These are phyloP conservation scores for Acer campestre DNA, from an alignment of 345 rosid genomes.

Conservation along the genomic window DNA sequence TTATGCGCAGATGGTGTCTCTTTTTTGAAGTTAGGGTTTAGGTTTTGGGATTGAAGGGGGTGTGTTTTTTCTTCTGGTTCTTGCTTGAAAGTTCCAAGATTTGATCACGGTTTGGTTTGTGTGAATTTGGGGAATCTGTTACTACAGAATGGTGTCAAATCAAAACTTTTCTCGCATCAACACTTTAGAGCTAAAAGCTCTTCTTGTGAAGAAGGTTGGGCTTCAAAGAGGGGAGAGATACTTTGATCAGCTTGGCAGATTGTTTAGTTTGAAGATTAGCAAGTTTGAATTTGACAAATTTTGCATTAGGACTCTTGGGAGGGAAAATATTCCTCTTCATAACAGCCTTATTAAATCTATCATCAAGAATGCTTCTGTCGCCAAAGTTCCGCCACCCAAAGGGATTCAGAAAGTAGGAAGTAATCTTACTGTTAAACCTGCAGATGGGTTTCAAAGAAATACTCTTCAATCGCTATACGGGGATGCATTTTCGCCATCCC, in stretches of 20 bases:
- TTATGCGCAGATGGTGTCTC: constrained; percentile 18
- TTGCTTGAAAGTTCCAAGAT: constrained; percentile 23
- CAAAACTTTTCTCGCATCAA: constrained; percentile 37
- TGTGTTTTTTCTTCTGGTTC: constrained; percentile 23
- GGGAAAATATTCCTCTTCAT: constrained; percentile 69
- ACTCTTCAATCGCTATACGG: constrained; percentile 49
- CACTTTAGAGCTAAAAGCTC: constrained; percentile 50
- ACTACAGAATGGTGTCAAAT: constrained; percentile 41
- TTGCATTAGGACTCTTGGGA: constrained; percentile 63
- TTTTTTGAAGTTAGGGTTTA: constrained; percentile 28
- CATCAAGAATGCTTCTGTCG: constrained; percentile 64
- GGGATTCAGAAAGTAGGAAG: constrained; percentile 33
- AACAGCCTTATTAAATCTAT: constrained; percentile 68
- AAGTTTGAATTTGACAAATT: constrained; percentile 72
- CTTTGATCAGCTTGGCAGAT: constrained; percentile 68
- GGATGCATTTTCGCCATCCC: constrained; percentile 61
- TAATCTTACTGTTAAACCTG: constrained; percentile 31
- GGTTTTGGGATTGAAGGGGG: constrained; percentile 22
- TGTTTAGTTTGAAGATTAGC: constrained; percentile 52
- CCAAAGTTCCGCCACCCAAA: constrained; percentile 48
- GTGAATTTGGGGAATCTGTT: constrained; percentile 6
- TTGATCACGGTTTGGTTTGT: constrained; percentile 19
- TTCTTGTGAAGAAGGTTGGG: constrained; percentile 61
- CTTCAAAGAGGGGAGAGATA: constrained; percentile 72
- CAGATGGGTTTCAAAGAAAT: constrained; percentile 41